Conservation (phyloP, 2,329 filamentous ascomycete species). For the Scedosporium aurantiacum region DNA sequence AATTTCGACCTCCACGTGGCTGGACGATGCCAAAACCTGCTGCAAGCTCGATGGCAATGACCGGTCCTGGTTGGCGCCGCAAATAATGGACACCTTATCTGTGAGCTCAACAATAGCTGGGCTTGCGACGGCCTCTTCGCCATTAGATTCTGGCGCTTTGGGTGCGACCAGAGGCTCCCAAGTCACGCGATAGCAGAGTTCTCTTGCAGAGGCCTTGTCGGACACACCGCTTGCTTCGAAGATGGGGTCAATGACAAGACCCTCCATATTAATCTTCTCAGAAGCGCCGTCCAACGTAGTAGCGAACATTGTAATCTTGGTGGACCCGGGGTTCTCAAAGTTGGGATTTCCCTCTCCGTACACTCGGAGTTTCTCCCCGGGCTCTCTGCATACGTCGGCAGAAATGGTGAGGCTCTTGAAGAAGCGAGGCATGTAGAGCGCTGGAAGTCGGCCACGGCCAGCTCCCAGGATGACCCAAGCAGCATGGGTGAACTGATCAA, state of each 20-base stretch:
- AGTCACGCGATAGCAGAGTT: slow-evolving; percentile 31
- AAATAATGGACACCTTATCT: neutral
- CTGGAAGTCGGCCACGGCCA: slow-evolving; percentile 17
- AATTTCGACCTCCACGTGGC: neutral
- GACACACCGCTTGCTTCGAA: slow-evolving; percentile 16
- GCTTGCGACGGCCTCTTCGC: neutral
- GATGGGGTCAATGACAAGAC: slow-evolving; percentile 11
- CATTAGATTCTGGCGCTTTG: neutral
- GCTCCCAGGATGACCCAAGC: slow-evolving; percentile 26
- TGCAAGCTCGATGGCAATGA: neutral
- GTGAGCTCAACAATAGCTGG: neutral
- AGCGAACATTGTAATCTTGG: slow-evolving; percentile 23
- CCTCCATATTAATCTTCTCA: slow-evolving; percentile 23
- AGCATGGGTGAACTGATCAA: slow-evolving; percentile 34
- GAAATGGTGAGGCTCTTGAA: slow-evolving; percentile 21
- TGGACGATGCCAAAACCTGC: neutral
- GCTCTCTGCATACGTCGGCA: slow-evolving; percentile 13
- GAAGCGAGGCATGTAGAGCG: slow-evolving; percentile 25
- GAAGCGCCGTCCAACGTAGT: slow-evolving; percentile 15
- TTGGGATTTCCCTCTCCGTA: slow-evolving; percentile 16
- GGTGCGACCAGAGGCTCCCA: slow-evolving; percentile 27
- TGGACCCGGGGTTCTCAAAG: slow-evolving; percentile 15
- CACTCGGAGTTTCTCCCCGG: slow-evolving; percentile 18
- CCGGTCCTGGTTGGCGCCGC: neutral
- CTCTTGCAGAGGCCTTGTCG: slow-evolving; percentile 2